Percentiles rank a stretch among this genome's conserved stretches.
phyloP scores from a whole-genome alignment of 2,329 filamentous ascomycete species.

The Fusarium anthophilum region DNA sequence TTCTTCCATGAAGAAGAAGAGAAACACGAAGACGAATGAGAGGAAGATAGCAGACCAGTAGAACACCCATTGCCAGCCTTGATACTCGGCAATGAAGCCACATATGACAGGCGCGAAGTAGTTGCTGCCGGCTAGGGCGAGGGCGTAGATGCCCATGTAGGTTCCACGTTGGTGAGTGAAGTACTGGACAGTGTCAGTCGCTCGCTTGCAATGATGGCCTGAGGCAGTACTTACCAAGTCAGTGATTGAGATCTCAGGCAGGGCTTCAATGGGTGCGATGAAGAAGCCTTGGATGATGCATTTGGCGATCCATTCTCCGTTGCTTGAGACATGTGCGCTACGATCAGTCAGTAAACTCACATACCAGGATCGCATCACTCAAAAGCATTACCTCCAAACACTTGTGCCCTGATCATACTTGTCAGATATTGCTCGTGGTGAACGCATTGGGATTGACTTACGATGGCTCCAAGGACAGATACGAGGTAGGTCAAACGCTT shows the following conservation, averaged over 20 bases:
- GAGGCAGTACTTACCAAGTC: conserved; percentile 46
- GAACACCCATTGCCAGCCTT: conserved; percentile 55
- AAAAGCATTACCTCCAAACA: conserved; percentile 34
- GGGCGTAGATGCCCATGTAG: conserved; percentile 55
- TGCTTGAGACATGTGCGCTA: conserved; percentile 50
- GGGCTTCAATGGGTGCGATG: conserved; percentile 55
- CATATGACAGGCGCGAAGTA: conserved; percentile 57
- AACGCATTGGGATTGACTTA: conserved; percentile 4
- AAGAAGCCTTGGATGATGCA: conserved; percentile 57
- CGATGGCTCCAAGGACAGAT: conserved; percentile 47
- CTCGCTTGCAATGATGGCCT: rapidly evolving
- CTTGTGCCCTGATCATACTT: conserved; percentile 21
- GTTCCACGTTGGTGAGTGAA: conserved; percentile 55
- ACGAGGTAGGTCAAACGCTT: conserved; percentile 51
- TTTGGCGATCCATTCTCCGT: conserved; percentile 56
- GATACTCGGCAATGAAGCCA: conserved; percentile 55
- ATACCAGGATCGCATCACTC: rapidly evolving
- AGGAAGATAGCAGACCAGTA: conserved; percentile 55
- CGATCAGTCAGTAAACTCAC: background rate
- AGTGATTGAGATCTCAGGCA: conserved; percentile 56
- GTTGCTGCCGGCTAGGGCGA: conserved; percentile 52
- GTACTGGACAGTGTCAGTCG: conserved; percentile 24
- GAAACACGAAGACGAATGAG: conserved; percentile 47
- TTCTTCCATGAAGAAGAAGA: conserved; percentile 69
- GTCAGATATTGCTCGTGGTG: background rate